Conservation (phyloP, 805 yeast genomes). For the Nematodospora valgi region DNA sequence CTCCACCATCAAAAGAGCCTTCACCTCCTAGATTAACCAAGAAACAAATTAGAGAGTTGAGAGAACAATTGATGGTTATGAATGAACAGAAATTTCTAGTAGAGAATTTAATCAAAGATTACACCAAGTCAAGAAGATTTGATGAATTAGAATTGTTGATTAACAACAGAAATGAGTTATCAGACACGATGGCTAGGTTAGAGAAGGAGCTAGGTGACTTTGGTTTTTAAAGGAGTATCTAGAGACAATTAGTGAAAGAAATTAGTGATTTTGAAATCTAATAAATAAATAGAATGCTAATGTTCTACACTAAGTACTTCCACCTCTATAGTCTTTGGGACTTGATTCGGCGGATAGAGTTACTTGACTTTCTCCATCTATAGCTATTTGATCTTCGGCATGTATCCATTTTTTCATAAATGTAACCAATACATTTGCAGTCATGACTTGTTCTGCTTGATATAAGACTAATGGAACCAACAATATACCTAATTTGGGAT, state of each 20-base stretch:
- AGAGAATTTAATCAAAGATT: slow-evolving; percentile 56
- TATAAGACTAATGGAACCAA: slow-evolving; percentile 81
- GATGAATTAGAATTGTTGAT: slow-evolving; percentile 69
- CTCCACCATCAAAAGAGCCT: slow-evolving; percentile 5
- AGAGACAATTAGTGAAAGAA: no score
- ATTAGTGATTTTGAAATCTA: no score
- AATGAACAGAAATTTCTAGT: slow-evolving; percentile 80
- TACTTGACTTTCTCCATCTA: slow-evolving; percentile 13
- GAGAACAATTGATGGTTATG: slow-evolving; percentile 81
- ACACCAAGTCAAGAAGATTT: slow-evolving; percentile 65
- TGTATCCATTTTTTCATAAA: slow-evolving; percentile 70
- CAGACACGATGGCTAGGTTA: slow-evolving; percentile 43
- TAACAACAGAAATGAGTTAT: slow-evolving; percentile 56
- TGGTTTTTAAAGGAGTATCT: no score
- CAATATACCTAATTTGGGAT: slow-evolving; percentile 61
- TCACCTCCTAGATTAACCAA: slow-evolving; percentile 37
- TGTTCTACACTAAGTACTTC: no score
- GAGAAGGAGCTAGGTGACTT: slow-evolving; percentile 54
- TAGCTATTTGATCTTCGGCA: slow-evolving; percentile 22
- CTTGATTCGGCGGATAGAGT: no score
- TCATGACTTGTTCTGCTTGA: slow-evolving; percentile 82
- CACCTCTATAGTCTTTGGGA: no score
- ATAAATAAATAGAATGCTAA: no score
- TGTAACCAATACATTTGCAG: slow-evolving; percentile 70
- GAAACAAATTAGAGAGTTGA: slow-evolving; percentile 50